Percentiles rank a stretch among this genome's conserved stretches.
Conservation (phyloP, 2,329 filamentous ascomycete species). For the Microsporum canis region DNA sequence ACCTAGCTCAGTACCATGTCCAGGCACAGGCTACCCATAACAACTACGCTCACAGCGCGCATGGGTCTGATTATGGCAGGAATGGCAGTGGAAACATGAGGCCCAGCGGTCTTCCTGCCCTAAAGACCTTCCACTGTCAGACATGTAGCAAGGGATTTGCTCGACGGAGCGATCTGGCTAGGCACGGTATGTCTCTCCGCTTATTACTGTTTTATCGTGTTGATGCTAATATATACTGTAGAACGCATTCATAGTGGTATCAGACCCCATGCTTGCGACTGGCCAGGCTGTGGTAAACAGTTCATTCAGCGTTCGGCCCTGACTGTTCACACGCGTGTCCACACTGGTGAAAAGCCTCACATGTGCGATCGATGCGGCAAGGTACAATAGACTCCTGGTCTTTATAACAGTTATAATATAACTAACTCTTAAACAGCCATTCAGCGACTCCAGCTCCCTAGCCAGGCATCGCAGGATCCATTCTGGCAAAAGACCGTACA, state of each 20-base stretch:
- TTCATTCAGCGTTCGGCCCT: conserved; percentile 95
- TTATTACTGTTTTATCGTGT: background rate
- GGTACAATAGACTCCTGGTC: conserved; percentile 42
- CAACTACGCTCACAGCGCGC: conserved; percentile 43
- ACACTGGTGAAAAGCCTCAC: conserved; percentile 96
- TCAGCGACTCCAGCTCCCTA: conserved; percentile 90
- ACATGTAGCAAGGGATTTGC: conserved; percentile 89
- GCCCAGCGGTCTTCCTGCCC: conserved; percentile 37
- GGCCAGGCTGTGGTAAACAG: conserved; percentile 77
- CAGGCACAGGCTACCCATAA: conserved; percentile 44
- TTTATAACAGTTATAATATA: conserved; percentile 3
- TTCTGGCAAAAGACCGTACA: conserved; percentile 90
- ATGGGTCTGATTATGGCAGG: background rate
- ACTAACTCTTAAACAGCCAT: conserved; percentile 50
- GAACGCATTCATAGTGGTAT: conserved; percentile 92
- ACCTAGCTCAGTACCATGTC: conserved; percentile 44
- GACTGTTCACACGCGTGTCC: conserved; percentile 88
- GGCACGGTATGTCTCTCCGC: conserved; percentile 61
- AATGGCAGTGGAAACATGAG: conserved; percentile 28
- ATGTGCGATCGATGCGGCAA: conserved; percentile 96
- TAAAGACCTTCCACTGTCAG: conserved; percentile 77
- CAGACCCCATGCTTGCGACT: conserved; percentile 85
- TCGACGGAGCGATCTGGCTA: conserved; percentile 79
- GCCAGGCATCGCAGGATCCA: conserved; percentile 91
- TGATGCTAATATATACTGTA: conserved; percentile 28